Percentiles rank a stretch among this genome's conserved stretches.
phyloP scores from a whole-genome alignment of 345 rosid species.

The Sonneratia caseolaris region DNA sequence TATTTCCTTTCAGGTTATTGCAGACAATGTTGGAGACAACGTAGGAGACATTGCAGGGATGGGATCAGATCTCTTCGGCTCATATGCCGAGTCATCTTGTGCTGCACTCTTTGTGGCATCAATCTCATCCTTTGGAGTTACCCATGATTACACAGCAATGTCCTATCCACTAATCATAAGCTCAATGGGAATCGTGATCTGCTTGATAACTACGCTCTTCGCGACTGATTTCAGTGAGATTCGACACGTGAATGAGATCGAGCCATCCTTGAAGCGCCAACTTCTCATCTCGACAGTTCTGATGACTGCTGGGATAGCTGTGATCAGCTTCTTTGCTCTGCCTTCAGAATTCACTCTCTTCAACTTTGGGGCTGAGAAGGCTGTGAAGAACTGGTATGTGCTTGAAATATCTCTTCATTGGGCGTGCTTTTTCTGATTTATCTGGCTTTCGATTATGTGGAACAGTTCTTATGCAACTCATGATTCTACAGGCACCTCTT shows the following conservation, averaged over 20 bases:
- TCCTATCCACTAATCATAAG: conserved; percentile 50
- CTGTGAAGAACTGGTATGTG: conserved; percentile 47
- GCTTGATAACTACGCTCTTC: conserved; percentile 52
- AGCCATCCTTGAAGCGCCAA: conserved; percentile 54
- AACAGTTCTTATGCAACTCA: neutral
- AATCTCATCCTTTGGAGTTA: conserved; percentile 45
- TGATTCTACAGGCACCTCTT: conserved; percentile 42
- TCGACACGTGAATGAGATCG: conserved; percentile 39
- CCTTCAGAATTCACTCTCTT: conserved; percentile 55
- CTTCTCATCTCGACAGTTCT: conserved; percentile 54
- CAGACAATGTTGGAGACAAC: conserved; percentile 68
- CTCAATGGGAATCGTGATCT: conserved; percentile 49
- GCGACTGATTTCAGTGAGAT: conserved; percentile 55
- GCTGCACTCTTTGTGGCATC: conserved; percentile 68
- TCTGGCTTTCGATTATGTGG: neutral
- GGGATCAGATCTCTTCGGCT: conserved; percentile 65
- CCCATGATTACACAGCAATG: conserved; percentile 50
- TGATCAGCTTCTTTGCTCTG: conserved; percentile 38
- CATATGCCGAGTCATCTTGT: conserved; percentile 63
- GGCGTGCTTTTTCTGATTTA: neutral
- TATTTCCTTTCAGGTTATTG: conserved; percentile 37
- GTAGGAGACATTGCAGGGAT: conserved; percentile 74
- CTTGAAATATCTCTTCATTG: neutral
- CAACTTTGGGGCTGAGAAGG: conserved; percentile 41
- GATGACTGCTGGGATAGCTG: conserved; percentile 52